These are phyloP conservation scores for Fusarium incarnatum DNA, from an alignment of 2,329 filamentous ascomycete species.

Conservation along the genomic window DNA sequence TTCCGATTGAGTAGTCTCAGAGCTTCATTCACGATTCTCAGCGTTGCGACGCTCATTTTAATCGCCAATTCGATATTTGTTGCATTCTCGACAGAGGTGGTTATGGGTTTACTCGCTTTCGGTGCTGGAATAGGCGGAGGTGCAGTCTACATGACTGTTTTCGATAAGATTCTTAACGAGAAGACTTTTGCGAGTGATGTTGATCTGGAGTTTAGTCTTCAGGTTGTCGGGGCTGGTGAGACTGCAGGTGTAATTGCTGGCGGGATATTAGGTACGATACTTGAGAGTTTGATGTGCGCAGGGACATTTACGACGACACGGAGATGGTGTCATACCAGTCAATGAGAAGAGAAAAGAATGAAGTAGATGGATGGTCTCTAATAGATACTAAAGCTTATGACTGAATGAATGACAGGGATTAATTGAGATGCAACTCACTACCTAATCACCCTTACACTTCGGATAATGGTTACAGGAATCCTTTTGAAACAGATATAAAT, in stretches of 20 bases:
- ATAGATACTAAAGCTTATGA: neutral
- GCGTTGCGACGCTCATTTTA: constrained; percentile 11
- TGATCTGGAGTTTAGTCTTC: constrained; percentile 47
- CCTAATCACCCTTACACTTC: too few relatives aligned
- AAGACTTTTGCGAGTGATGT: constrained; percentile 25
- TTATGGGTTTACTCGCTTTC: constrained; percentile 46
- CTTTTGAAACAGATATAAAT: accelerated
- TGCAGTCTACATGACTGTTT: constrained; percentile 46
- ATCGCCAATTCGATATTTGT: constrained; percentile 42
- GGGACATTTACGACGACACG: constrained; percentile 9
- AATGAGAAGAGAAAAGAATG: neutral
- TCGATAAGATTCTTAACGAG: constrained; percentile 39
- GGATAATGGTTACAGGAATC: too few relatives aligned
- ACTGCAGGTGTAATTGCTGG: constrained; percentile 46
- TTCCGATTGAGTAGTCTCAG: constrained; percentile 26
- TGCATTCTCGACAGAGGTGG: constrained; percentile 34
- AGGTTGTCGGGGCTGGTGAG: constrained; percentile 47
- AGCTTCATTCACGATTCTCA: constrained; percentile 18
- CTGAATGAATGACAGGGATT: neutral
- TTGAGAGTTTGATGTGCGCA: constrained; percentile 45
- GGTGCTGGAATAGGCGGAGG: constrained; percentile 46
- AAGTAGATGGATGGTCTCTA: neutral
- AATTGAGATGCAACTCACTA: too few relatives aligned
- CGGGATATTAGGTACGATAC: constrained; percentile 40
- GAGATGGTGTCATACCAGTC: constrained; percentile 47